Percentiles rank a stretch among this genome's conserved stretches.
phyloP scores from a whole-genome alignment of 23 red algal species.

The Gracilariopsis chorda region DNA sequence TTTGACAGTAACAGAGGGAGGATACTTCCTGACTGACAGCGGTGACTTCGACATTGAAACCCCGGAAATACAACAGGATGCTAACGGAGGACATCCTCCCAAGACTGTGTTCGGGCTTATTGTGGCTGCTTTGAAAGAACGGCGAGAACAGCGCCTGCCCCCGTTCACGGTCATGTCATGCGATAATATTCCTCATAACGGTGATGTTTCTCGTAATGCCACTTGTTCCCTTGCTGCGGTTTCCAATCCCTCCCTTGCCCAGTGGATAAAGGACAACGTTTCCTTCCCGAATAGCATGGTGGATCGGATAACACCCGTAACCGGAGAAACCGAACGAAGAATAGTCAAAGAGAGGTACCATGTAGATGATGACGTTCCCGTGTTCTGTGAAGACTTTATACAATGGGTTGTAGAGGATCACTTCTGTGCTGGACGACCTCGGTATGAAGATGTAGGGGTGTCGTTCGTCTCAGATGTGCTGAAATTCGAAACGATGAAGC shows the following conservation, averaged over 20 bases:
- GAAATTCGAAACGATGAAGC: conserved; percentile 45
- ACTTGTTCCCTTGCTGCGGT: background rate
- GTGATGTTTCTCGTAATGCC: background rate
- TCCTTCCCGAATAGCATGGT: conserved; percentile 53
- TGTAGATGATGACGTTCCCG: conserved; percentile 25
- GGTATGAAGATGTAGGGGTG: conserved; percentile 17
- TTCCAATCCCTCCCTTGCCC: background rate
- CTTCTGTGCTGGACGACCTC: background rate
- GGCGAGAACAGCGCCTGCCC: background rate
- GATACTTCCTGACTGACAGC: conserved; percentile 14
- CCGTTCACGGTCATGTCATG: conserved; percentile 40
- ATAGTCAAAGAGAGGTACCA: background rate
- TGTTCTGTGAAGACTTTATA: conserved; percentile 21
- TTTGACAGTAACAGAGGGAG: conserved; percentile 49
- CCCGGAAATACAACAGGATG: conserved; percentile 6
- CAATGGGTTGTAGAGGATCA: conserved; percentile 52
- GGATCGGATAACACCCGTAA: conserved; percentile 50
- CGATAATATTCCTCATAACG: conserved; percentile 53
- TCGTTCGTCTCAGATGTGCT: conserved; percentile 1
- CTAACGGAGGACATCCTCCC: background rate
- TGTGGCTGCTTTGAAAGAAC: background rate
- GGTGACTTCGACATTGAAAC: background rate
- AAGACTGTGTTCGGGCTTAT: conserved; percentile 27
- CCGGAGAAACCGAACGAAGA: background rate
- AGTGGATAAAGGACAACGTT: conserved; percentile 38